A percentile compares a stretch with the other conserved stretches of the same genome.
Conservation (phyloP, 345 rosid species). For the Aquilaria sinensis region DNA sequence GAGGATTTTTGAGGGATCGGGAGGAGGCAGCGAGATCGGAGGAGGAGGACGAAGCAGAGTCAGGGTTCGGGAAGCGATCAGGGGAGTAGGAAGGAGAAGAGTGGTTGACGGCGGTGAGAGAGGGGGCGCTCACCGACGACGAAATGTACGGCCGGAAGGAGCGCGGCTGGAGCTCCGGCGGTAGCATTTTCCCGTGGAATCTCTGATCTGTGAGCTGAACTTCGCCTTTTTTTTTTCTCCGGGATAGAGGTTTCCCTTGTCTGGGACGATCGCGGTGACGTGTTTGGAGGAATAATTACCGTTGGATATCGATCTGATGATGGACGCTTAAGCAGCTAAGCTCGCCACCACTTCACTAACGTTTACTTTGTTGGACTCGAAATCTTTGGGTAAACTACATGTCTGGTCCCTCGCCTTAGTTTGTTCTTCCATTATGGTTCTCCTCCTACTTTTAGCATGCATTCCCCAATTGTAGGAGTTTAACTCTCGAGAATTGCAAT, state of each 20-base stretch:
- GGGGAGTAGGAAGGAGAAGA: constrained; percentile 31
- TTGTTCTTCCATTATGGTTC: too few relatives aligned
- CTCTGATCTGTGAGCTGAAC: background rate
- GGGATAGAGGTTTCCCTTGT: background rate
- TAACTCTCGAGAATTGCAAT: too few relatives aligned
- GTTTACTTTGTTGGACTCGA: background rate
- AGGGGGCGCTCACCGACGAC: constrained; percentile 35
- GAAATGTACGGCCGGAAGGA: constrained; percentile 77
- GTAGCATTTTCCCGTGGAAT: constrained; percentile 64
- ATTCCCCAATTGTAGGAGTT: too few relatives aligned
- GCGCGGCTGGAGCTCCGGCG: constrained; percentile 91
- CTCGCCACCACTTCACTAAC: background rate
- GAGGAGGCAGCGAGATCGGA: constrained; percentile 24
- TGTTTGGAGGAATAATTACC: constrained; percentile 12
- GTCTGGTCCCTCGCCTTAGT: too few relatives aligned
- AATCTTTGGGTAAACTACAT: too few relatives aligned
- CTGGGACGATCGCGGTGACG: constrained; percentile 15
- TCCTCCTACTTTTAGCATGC: too few relatives aligned
- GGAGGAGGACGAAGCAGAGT: constrained; percentile 18
- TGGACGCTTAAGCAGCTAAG: background rate
- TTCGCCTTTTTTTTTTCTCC: background rate
- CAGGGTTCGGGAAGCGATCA: constrained; percentile 24
- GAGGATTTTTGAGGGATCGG: constrained; percentile 43
- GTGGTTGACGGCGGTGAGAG: constrained; percentile 31
- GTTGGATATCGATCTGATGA: constrained; percentile 13